Percentiles rank a stretch among this genome's conserved stretches.
Evolutionary conservation across 805 yeast genomes (phyloP).

Genomic region (Starmerella khaoyaiensis): DNA sequence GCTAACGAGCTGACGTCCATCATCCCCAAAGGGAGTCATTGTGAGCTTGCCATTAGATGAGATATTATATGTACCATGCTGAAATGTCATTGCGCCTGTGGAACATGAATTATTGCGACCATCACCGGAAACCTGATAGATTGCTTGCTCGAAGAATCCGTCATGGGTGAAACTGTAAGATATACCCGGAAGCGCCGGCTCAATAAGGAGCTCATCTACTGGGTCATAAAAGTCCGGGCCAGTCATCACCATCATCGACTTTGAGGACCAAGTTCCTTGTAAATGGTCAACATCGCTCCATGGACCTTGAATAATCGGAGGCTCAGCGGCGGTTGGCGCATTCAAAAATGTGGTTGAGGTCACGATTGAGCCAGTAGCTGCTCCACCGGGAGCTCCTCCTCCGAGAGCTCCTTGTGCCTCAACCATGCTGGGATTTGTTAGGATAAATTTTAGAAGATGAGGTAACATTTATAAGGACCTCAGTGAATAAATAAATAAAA

Average conservation of each 20-base stretch:
- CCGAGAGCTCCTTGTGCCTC: slow-evolving; percentile 13
- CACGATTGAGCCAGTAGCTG: slow-evolving; percentile 1
- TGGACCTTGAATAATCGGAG: slow-evolving; percentile 19
- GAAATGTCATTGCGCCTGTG: slow-evolving; percentile 65
- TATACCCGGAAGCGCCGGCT: slow-evolving; percentile 92
- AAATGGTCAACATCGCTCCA: slow-evolving; percentile 27
- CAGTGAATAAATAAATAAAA: too few relatives aligned
- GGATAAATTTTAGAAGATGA: too few relatives aligned
- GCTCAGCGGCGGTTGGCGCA: slow-evolving; percentile 12
- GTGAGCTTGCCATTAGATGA: slow-evolving; percentile 51
- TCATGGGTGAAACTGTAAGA: slow-evolving; percentile 86
- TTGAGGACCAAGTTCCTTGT: slow-evolving; percentile 91
- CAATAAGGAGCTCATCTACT: slow-evolving; percentile 82
- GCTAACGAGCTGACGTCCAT: slow-evolving; percentile 82
- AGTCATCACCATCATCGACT: slow-evolving; percentile 86
- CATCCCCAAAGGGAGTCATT: slow-evolving; percentile 65
- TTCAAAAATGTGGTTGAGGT: slow-evolving; percentile 10
- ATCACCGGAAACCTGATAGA: slow-evolving; percentile 47
- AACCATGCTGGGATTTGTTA: background rate
- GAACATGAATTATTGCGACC: slow-evolving; percentile 60
- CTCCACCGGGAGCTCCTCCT: slow-evolving; percentile 7
- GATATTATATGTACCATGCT: slow-evolving; percentile 72
- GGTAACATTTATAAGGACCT: too few relatives aligned
- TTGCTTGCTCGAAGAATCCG: slow-evolving; percentile 83
- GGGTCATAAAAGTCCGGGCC: slow-evolving; percentile 94